Conservation (phyloP, 2,329 filamentous ascomycete species). For the Xylaria sp. region DNA sequence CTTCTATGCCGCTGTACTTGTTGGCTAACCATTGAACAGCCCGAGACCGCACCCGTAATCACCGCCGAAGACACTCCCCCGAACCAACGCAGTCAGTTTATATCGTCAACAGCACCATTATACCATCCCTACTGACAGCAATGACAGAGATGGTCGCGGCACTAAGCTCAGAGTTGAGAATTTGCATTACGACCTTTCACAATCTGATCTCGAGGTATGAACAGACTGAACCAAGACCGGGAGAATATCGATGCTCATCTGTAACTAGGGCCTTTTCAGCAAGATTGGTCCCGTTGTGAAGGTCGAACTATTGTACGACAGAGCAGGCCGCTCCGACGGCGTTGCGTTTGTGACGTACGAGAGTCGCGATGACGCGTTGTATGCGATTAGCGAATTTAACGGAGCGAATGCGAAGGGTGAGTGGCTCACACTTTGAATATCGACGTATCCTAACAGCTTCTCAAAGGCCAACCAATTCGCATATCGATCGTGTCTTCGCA, state of each 20-base stretch:
- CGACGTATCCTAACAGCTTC: conserved; percentile 19
- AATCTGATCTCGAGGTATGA: conserved; percentile 80
- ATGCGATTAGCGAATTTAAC: conserved; percentile 83
- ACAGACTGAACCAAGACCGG: background rate
- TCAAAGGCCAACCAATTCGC: conserved; percentile 78
- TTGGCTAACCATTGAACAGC: conserved; percentile 37
- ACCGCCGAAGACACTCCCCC: conserved; percentile 54
- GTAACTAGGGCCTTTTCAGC: conserved; percentile 76
- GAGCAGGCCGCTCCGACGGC: conserved; percentile 87
- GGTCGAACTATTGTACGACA: conserved; percentile 82
- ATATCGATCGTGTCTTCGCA: conserved; percentile 71
- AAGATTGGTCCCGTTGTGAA: conserved; percentile 77
- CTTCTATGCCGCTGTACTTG: background rate
- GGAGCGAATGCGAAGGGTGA: conserved; percentile 87
- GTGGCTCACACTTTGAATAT: conserved; percentile 17
- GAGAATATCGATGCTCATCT: conserved; percentile 42
- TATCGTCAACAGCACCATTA: background rate
- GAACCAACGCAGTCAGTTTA: conserved; percentile 44
- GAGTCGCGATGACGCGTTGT: conserved; percentile 73
- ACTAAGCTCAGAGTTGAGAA: conserved; percentile 87
- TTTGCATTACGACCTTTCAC: conserved; percentile 89
- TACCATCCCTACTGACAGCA: conserved; percentile 30
- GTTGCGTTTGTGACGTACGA: conserved; percentile 86
- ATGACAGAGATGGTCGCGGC: conserved; percentile 62
- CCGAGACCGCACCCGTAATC: conserved; percentile 40